phyloP scores from a whole-genome alignment of 2,329 filamentous ascomycete genomes.

The Mollisiaceae sp. region DNA sequence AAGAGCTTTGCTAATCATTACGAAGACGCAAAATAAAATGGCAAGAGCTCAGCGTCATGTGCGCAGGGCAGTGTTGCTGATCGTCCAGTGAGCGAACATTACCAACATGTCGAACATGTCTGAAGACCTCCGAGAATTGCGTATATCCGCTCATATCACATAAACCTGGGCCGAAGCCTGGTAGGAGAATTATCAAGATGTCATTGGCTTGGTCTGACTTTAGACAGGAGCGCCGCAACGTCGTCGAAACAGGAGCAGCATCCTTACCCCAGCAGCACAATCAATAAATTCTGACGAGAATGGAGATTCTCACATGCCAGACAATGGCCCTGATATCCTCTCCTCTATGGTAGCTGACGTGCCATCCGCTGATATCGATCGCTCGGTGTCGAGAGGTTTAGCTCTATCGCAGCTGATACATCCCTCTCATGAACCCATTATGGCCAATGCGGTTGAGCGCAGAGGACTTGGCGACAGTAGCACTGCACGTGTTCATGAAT shows the following conservation, averaged over 20 bases:
- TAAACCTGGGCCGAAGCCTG: slow-evolving; percentile 21
- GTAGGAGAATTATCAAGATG: background rate
- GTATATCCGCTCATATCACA: slow-evolving; percentile 14
- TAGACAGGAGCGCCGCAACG: slow-evolving; percentile 1
- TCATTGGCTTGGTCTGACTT: background rate
- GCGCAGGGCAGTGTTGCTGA: slow-evolving; percentile 4
- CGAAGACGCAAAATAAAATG: slow-evolving; percentile 1
- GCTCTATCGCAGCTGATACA: slow-evolving; percentile 18
- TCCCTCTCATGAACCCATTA: slow-evolving; percentile 15
- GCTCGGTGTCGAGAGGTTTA: slow-evolving; percentile 13
- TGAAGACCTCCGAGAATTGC: slow-evolving; percentile 13
- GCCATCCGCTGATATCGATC: background rate
- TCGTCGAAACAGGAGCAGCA: background rate
- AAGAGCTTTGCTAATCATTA: background rate
- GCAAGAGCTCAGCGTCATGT: background rate
- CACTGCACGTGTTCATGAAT: background rate
- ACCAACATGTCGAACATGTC: slow-evolving; percentile 14
- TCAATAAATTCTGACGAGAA: background rate
- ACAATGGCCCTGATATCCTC: background rate
- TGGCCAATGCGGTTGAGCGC: too few species aligned
- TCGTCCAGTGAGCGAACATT: slow-evolving; percentile 10
- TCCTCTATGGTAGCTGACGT: background rate
- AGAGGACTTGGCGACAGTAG: background rate
- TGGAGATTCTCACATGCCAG: background rate
- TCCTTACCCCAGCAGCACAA: background rate